Evolutionary conservation across 352 stramenopile genomes (phyloP), one percentile per base, ranked within the genome.

Genomic region (Nannochloropsis limnetica): DNA sequence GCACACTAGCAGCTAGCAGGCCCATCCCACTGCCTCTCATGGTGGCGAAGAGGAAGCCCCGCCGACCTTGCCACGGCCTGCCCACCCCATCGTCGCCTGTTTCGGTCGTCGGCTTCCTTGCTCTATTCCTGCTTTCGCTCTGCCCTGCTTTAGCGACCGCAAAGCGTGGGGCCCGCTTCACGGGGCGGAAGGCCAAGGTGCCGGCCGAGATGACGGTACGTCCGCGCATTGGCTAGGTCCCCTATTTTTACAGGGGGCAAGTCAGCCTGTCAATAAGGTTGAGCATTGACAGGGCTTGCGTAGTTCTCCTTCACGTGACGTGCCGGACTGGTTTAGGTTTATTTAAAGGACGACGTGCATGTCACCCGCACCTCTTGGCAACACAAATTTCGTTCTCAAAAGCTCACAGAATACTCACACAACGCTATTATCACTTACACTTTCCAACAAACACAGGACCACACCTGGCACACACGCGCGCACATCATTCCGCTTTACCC

Each of bases 201-300:
- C 25, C 61, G 61, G n/a, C 61, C n/a, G 22, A 74, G 9, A 25
- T 74, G n/a, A 74, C 61, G 61, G 61, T 74, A 74, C 61, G 61
- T 74, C 9, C 61, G 61, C 37, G 37, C 37, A 49, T 49, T 14
- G 11, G 32, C 32, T 44, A n/a, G n/a, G n/a, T n/a, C n/a, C n/a
- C n/a, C n/a, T n/a, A n/a, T n/a, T n/a, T n/a, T n/a, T n/a, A n/a
- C n/a, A n/a, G n/a, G n/a, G n/a, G n/a, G n/a, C n/a, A n/a, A n/a
- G n/a, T n/a, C n/a, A n/a, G 44, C 44, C 11, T 20, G 44, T 67
- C 11, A 20, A 20, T 11, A 11, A 67, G 44, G n/a, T n/a, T 74
- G 11, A 49, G 37, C 2, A 49, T 49, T 49, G n/a, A 74, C 8
- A 23, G 3, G 25, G 61, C 25, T 22, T 28, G 25, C 20, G 61